phyloP scores from a whole-genome alignment of 495 filamentous ascomycete genomes.

The Aspergillus baeticus region DNA sequence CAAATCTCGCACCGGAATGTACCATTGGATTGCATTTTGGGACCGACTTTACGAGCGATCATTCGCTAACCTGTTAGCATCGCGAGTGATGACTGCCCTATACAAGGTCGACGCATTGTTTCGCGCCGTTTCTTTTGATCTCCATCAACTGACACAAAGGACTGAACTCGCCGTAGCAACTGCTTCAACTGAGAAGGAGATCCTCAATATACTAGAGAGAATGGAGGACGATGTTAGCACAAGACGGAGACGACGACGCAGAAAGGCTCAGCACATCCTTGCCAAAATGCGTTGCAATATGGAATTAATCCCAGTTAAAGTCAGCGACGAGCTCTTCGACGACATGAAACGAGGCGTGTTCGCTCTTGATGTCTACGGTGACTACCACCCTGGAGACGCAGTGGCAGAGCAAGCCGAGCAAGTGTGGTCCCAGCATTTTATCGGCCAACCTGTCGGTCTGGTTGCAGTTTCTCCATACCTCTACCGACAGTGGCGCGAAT shows the following conservation, averaged over 20 bases:
- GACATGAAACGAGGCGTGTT: conserved; percentile 30
- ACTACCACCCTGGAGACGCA: conserved; percentile 27
- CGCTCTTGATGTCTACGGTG: conserved; percentile 21
- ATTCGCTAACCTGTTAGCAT: conserved; percentile 11
- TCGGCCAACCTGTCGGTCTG: conserved; percentile 5
- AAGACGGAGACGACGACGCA: conserved; percentile 19
- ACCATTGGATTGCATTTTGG: conserved; percentile 27
- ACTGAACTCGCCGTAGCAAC: conserved; percentile 12
- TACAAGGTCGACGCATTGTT: conserved; percentile 22
- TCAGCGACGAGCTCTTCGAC: conserved; percentile 22
- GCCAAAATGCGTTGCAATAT: conserved; percentile 19
- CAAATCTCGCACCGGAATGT: conserved; percentile 24
- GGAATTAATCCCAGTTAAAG: conserved; percentile 23
- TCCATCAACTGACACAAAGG: conserved; percentile 20
- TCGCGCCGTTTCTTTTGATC: conserved; percentile 20
- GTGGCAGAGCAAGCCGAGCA: conserved; percentile 17
- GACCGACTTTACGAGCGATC: conserved; percentile 19
- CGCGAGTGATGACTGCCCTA: conserved; percentile 12
- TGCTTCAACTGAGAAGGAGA: conserved; percentile 19
- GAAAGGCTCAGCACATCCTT: conserved; percentile 19
- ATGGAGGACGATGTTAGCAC: conserved; percentile 26
- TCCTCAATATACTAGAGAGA: conserved; percentile 18
- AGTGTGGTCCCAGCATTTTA: conserved; percentile 15
- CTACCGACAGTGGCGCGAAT: conserved; percentile 16
- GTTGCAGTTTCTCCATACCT: conserved; percentile 19